Percentiles rank a stretch among this genome's conserved stretches.
Conservation (phyloP, 2,329 filamentous ascomycete species). For the Passalora sequoiae region DNA sequence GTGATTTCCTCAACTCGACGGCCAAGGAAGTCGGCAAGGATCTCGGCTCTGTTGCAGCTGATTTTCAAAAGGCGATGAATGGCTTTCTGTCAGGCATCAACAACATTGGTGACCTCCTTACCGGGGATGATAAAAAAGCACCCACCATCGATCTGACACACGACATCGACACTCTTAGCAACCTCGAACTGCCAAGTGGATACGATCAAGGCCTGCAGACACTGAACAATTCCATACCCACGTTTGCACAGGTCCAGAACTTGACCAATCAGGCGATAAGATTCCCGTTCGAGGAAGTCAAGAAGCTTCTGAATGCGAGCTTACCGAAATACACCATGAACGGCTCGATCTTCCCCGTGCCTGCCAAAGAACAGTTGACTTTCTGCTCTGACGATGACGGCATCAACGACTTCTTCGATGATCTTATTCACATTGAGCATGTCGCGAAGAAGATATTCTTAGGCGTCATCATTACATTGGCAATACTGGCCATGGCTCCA, state of each 20-base stretch:
- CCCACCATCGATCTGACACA: slow-evolving; percentile 61
- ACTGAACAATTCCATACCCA: slow-evolving; percentile 74
- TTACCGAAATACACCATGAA: slow-evolving; percentile 75
- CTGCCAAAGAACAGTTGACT: slow-evolving; percentile 71
- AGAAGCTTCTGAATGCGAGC: slow-evolving; percentile 64
- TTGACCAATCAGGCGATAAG: slow-evolving; percentile 69
- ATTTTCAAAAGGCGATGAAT: slow-evolving; percentile 52
- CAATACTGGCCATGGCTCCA: slow-evolving; percentile 66
- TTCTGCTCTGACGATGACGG: slow-evolving; percentile 85
- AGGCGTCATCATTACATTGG: slow-evolving; percentile 65
- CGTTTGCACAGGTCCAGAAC: slow-evolving; percentile 77
- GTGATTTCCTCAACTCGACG: slow-evolving; percentile 56
- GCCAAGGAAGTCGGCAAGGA: slow-evolving; percentile 54
- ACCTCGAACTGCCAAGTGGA: slow-evolving; percentile 62
- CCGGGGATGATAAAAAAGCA: slow-evolving; percentile 37
- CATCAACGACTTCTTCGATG: slow-evolving; percentile 77
- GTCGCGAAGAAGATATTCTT: slow-evolving; percentile 71
- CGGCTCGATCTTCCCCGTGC: slow-evolving; percentile 70
- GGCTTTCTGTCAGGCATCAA: slow-evolving; percentile 50
- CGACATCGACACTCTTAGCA: slow-evolving; percentile 61
- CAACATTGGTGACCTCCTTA: slow-evolving; percentile 38
- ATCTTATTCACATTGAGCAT: slow-evolving; percentile 60
- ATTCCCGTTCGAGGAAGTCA: slow-evolving; percentile 76
- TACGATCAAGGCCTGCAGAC: slow-evolving; percentile 63
- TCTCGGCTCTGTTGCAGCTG: slow-evolving; percentile 41